phyloP scores from a whole-genome alignment of 192 early-diverging fungal species.

The Ramicandelaber brevisporus region DNA sequence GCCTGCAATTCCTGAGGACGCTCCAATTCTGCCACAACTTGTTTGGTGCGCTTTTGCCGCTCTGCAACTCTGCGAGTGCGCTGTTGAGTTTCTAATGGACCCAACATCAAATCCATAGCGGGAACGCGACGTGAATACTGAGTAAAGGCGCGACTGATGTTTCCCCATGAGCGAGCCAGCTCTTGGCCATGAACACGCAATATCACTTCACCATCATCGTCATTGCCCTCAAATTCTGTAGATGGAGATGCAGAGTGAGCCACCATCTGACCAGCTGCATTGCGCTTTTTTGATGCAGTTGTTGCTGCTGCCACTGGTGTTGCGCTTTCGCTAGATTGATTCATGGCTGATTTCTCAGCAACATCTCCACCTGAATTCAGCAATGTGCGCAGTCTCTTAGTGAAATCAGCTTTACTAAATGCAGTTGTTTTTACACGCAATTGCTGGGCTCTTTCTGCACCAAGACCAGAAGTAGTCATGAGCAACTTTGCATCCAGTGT shows the following conservation, averaged over 20 bases:
- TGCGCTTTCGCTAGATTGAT: constrained; percentile 6
- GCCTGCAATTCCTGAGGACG: constrained; percentile 26
- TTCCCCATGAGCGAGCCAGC: neutral
- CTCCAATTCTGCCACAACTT: constrained; percentile 4
- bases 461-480: constrained; percentile 42
- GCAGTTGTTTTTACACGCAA: constrained; percentile 43
- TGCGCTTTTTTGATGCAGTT: constrained; percentile 24
- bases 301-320: constrained; percentile 30
- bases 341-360: constrained; percentile 18
- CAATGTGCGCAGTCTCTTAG: constrained; percentile 25
- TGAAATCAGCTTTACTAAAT: constrained; percentile 55
- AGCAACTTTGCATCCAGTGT: constrained; percentile 67
- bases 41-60: constrained; percentile 1
- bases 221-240: constrained; percentile 1
- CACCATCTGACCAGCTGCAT: constrained; percentile 26
- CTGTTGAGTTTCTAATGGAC: constrained; percentile 6
- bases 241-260: constrained; percentile 48
- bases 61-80: constrained; percentile 1
- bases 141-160: too few relatives aligned
- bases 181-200: neutral
- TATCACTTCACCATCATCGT: too few relatives aligned
- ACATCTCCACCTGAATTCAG: constrained; percentile 22
- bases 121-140: too few relatives aligned
- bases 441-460: constrained; percentile 46
- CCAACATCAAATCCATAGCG: too few relatives aligned